Conservation (phyloP, 192 early-diverging fungal genomes). For the Cladochytrium replicatum region DNA sequence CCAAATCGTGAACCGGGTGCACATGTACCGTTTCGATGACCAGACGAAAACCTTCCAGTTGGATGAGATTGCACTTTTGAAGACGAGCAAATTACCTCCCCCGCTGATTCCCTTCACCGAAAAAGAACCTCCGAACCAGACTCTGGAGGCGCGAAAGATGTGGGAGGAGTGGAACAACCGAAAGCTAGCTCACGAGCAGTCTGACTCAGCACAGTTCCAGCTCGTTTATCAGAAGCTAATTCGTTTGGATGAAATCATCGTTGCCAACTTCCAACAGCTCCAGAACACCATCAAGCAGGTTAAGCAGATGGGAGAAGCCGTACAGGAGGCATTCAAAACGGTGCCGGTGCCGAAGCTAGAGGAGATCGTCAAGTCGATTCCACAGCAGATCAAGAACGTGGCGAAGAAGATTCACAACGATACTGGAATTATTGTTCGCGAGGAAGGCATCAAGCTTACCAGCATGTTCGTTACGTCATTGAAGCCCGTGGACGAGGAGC, state of each 20-base stretch:
- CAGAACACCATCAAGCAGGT: conserved; percentile 37
- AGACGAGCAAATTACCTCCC: conserved; percentile 31
- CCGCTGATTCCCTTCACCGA: conserved; percentile 20
- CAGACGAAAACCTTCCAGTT: conserved; percentile 22
- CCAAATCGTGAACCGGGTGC: conserved; percentile 22
- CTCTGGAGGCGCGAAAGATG: conserved; percentile 28
- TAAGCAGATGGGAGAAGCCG: conserved; percentile 32
- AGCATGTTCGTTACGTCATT: too few species aligned
- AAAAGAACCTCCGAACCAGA: conserved; percentile 31
- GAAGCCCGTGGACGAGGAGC: too few species aligned
- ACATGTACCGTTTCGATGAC: conserved; percentile 46
- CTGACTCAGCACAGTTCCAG: conserved; percentile 34
- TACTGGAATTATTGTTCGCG: conserved; percentile 40
- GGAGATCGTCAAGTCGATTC: conserved; percentile 32
- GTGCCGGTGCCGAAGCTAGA: conserved; percentile 26
- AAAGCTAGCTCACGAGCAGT: conserved; percentile 32
- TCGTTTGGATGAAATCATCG: conserved; percentile 20
- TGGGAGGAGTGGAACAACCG: conserved; percentile 34
- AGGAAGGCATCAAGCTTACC: conserved; percentile 35
- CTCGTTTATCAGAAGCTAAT: conserved; percentile 35
- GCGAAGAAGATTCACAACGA: conserved; percentile 28
- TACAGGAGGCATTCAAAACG: conserved; percentile 25
- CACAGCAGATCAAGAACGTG: conserved; percentile 31
- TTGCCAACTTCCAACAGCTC: conserved; percentile 22
- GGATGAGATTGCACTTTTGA: conserved; percentile 31